These are phyloP conservation scores for Artemisia argyi DNA, from an alignment of 129 eudicot genomes.

Conservation along the genomic window DNA sequence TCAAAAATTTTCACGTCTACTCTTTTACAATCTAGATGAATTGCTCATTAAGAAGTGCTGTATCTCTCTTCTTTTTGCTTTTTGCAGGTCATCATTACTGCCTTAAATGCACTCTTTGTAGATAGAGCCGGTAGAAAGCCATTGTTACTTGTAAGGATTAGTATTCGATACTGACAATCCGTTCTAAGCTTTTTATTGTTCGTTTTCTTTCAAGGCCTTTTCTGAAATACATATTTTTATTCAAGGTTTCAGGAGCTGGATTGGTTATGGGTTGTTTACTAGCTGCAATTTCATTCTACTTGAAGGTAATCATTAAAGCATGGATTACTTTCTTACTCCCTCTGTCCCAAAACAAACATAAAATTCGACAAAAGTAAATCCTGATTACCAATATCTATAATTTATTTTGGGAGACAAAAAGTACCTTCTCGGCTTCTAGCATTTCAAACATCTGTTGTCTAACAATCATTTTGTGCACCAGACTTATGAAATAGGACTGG, in stretches of 20 bases:
- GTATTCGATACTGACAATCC: background rate
- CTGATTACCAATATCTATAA: too few relatives aligned
- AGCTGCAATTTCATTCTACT: slow-evolving; percentile 67
- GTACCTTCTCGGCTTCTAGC: background rate
- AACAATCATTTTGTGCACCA: slow-evolving; percentile 31
- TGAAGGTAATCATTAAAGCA: slow-evolving; percentile 49
- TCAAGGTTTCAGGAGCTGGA: slow-evolving; percentile 84
- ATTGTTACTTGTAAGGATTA: slow-evolving; percentile 62
- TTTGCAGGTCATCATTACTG: slow-evolving; percentile 63
- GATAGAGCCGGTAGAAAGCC: slow-evolving; percentile 99
- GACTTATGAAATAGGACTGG: slow-evolving; percentile 59
- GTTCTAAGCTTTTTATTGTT: background rate
- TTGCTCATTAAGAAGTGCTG: slow-evolving; percentile 7
- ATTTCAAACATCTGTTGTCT: slow-evolving; percentile 13
- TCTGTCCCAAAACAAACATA: too few relatives aligned
- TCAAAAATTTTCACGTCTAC: too few relatives aligned
- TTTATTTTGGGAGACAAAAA: too few relatives aligned
- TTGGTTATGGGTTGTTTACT: slow-evolving; percentile 71
- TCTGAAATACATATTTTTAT: background rate
- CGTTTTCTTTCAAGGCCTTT: background rate
- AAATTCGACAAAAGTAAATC: too few relatives aligned
- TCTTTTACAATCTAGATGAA: background rate
- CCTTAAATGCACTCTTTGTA: slow-evolving; percentile 62
- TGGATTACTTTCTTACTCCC: too few relatives aligned
- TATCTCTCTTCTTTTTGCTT: background rate